Percentiles rank a stretch among this genome's conserved stretches.
Evolutionary conservation across 1,284 basidiomycete genomes (phyloP).

Genomic region (Pholiota adiposa): DNA sequence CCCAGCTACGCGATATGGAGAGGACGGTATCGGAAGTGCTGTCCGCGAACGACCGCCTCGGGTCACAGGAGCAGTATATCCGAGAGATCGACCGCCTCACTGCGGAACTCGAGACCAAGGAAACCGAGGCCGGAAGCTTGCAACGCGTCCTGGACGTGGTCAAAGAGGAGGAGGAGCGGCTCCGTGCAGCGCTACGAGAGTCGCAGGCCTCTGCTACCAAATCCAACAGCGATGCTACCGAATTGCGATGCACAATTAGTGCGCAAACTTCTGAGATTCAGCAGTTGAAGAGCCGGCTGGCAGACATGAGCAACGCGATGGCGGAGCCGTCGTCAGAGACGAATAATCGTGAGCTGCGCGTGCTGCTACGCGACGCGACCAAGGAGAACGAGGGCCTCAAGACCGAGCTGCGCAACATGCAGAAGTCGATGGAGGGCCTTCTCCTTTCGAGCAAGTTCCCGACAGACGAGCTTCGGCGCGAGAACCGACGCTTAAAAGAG

Average conservation of each 20-base stretch:
- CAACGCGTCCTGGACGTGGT: conserved; percentile 27
- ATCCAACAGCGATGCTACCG: conserved; percentile 16
- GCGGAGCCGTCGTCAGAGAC: conserved; percentile 23
- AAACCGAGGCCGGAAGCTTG: conserved; percentile 26
- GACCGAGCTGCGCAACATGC: conserved; percentile 32
- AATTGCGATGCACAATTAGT: conserved; percentile 16
- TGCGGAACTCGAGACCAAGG: conserved; percentile 29
- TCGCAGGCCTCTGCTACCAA: conserved; percentile 18
- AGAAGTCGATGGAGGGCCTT: conserved; percentile 34
- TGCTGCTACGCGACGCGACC: conserved; percentile 35
- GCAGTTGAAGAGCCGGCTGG: conserved; percentile 24
- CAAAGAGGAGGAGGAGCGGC: conserved; percentile 28
- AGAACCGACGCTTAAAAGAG: conserved; percentile 29
- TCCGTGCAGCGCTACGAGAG: conserved; percentile 20
- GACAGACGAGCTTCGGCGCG: conserved; percentile 29
- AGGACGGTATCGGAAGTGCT: conserved; percentile 35
- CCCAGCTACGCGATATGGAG: conserved; percentile 37
- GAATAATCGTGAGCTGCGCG: conserved; percentile 31
- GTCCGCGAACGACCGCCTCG: conserved; percentile 28
- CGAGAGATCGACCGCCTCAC: conserved; percentile 30
- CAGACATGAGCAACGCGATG: conserved; percentile 32
- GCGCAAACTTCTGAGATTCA: conserved; percentile 23
- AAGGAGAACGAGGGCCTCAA: conserved; percentile 35
- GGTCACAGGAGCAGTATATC: conserved; percentile 29
- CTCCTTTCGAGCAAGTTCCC: conserved; percentile 30